phyloP scores from a whole-genome alignment of 1,139 yeast species.

The Candida smagusa region DNA sequence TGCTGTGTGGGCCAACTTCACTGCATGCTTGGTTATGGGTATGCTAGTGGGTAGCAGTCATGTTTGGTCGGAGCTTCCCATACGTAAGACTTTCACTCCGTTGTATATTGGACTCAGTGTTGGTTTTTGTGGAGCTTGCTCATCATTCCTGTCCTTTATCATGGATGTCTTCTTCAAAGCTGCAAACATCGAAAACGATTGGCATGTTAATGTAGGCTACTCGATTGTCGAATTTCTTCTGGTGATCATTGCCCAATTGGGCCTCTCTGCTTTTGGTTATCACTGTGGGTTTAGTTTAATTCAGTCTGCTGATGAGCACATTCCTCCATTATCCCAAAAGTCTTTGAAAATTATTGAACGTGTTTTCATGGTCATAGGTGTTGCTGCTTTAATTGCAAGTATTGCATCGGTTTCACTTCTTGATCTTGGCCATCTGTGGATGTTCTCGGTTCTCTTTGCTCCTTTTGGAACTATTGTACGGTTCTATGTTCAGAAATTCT shows the following conservation, averaged over 20 bases:
- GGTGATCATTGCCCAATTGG: constrained; percentile 32
- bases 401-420: constrained; percentile 29
- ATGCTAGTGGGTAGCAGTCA: constrained; percentile 25
- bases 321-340: constrained; percentile 18
- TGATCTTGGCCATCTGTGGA: constrained; percentile 58
- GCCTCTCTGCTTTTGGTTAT: constrained; percentile 34
- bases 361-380: constrained; percentile 23
- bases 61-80: constrained; percentile 22
- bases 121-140: constrained; percentile 83
- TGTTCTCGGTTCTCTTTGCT: constrained; percentile 53
- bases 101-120: constrained; percentile 66
- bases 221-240: constrained; percentile 67
- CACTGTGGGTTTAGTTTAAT: constrained; percentile 30
- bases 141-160: constrained; percentile 76
- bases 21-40: constrained; percentile 78
- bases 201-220: constrained; percentile 26
- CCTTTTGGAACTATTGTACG: constrained; percentile 67
- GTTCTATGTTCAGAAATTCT: constrained; percentile 47
- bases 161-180: constrained; percentile 60
- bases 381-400: constrained; percentile 36
- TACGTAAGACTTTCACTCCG: constrained; percentile 40
- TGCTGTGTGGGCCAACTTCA: constrained; percentile 79
- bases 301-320: constrained; percentile 17
- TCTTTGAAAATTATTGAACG: constrained; percentile 18
- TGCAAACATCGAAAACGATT: constrained; percentile 40